Base-by-base conservation (phyloP, 1,284 basidiomycete species). In the Meripilus lineatus region DNA sequence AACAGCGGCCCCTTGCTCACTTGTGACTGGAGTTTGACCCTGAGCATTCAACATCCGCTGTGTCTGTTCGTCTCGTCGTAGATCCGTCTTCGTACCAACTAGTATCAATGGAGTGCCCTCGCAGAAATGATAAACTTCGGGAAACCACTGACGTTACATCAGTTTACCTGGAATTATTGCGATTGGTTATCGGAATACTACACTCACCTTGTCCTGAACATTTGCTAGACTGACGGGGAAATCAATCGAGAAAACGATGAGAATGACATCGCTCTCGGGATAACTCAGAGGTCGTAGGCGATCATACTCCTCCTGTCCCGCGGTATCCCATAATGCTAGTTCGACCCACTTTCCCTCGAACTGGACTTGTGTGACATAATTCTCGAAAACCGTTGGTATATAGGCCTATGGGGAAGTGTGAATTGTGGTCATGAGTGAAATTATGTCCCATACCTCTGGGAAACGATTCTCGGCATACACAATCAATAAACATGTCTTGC, bases 261-360 rank as follows among this genome's bases (percentile, higher is more conserved):
- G 81, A 56, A 99, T 94, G 44, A 98, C 92, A 65, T 97, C 85
- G 70, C 88, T 93, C 65, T 97, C 95, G 28, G 94, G 93, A 61
- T 98, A 98, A 63, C 89, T 93, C 49, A 99, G 72, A 21, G 94
- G 94, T 52, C 94, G 78, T 51, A 98, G 73, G 51, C 94, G 78
- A 65, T 98, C 94, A 66, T 97, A 98, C 70, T 98, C 94, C 69
- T 98, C 94, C 67, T 98, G 94, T 15, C 95, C 94, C 4, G 94
- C 95, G 1, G 95, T 98, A 68, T 98, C 94, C 94, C 94, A 99
- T 25, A 99, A 74, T 4, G 94, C 93, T 26, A 98, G 78, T 65
- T 98, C 94, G 55, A 98, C 84, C 37, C 83, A 74, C 68, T 95
- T 96, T 45, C 87, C 84, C 33, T 97, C 93, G 55, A 86, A 89